phyloP scores from a whole-genome alignment of 257 asterid genomes.

The Plectranthus barbatus region DNA sequence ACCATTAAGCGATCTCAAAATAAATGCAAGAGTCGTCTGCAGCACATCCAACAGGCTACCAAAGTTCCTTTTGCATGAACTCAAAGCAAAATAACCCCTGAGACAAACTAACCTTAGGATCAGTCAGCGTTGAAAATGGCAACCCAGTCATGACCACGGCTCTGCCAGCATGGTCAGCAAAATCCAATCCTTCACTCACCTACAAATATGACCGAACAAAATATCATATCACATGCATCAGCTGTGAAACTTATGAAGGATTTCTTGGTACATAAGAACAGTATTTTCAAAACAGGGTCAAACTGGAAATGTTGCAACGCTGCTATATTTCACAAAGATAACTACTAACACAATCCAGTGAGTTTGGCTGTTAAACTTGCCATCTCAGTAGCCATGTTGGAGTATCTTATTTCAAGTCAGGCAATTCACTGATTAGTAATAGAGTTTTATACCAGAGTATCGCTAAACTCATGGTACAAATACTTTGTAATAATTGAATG shows the following conservation, averaged over 20 bases:
- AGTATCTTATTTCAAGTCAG: background rate
- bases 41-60: background rate
- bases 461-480: slow-evolving; percentile 7
- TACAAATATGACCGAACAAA: slow-evolving; percentile 14
- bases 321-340: background rate
- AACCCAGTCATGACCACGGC: slow-evolving; percentile 93
- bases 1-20: background rate
- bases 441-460: background rate
- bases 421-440: background rate
- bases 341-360: background rate
- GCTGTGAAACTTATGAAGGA: background rate
- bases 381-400: background rate
- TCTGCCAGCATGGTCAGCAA: slow-evolving; percentile 98
- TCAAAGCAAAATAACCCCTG: slow-evolving; percentile 1
- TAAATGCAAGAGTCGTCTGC: background rate
- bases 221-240: background rate
- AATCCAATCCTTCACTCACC: slow-evolving; percentile 99
- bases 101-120: slow-evolving; percentile 86
- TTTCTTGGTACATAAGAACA: background rate
- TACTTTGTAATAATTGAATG: background rate
- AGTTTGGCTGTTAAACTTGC: background rate
- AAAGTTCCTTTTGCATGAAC: background rate
- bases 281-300: background rate
- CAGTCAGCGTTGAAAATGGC: slow-evolving; percentile 81
- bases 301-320: background rate